Evolutionary conservation across 305 asterid genomes (phyloP).

Genomic region (Fraxinus albicans): DNA sequence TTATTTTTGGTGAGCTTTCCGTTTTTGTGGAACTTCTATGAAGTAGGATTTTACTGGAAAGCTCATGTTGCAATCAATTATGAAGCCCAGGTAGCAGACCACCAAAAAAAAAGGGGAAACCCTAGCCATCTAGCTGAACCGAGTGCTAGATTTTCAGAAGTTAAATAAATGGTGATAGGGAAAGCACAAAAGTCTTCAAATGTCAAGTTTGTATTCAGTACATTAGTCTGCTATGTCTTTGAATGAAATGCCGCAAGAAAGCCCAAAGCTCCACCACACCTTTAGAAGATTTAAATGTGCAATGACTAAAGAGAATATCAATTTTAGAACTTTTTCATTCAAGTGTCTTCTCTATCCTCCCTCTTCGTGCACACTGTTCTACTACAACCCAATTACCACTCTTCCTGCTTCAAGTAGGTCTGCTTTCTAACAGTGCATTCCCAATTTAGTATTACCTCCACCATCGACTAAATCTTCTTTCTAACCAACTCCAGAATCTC

Average conservation of each 20-base stretch:
- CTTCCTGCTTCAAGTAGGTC: background rate
- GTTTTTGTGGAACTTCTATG: background rate
- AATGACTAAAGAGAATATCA: background rate
- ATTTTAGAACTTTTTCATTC: background rate
- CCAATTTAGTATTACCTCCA: background rate
- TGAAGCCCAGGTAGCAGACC: background rate
- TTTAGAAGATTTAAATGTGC: background rate
- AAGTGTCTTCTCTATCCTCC: background rate
- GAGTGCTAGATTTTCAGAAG: background rate
- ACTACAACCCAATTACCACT: background rate
- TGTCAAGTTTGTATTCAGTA: background rate
- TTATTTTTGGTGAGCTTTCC: background rate
- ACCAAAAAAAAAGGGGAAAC: background rate
- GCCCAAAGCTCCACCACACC: no score
- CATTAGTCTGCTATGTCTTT: background rate
- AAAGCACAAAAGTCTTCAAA: conserved; percentile 1
- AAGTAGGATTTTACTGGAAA: background rate
- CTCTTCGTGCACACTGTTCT: background rate
- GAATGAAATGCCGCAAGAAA: no score
- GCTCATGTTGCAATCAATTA: background rate
- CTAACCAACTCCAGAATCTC: background rate
- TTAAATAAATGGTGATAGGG: background rate
- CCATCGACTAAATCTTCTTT: background rate
- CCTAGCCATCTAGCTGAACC: background rate
- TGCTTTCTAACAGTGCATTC: background rate